A percentile compares a stretch with the other conserved stretches of the same genome.
Conservation (phyloP, 129 eudicot genomes). For the Silybum marianum region DNA sequence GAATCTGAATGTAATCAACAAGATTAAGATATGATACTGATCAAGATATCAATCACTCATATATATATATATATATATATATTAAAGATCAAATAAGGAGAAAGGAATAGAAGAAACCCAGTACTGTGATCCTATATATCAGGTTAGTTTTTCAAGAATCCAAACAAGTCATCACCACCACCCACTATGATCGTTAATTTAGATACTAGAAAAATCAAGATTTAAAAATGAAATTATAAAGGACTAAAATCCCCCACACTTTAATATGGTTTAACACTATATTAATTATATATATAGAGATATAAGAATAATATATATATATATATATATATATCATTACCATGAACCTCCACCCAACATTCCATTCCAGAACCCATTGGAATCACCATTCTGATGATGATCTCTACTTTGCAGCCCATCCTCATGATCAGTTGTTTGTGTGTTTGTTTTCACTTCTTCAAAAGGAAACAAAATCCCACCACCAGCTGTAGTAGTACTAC, state of each 20-base stretch:
- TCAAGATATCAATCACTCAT: not conserved
- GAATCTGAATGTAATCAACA: not conserved
- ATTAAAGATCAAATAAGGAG: not conserved
- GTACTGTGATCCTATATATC: conserved; percentile 32
- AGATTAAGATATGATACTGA: not conserved
- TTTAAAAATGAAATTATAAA: conserved; percentile 20
- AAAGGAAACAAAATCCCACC: conserved; percentile 72
- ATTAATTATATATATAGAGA: conserved; percentile 1
- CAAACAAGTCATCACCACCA: conserved; percentile 36
- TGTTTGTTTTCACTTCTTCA: conserved; percentile 70
- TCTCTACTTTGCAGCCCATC: conserved; percentile 37
- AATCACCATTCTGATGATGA: conserved; percentile 45
- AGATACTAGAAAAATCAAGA: conserved; percentile 26
- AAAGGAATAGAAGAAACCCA: conserved; percentile 16
- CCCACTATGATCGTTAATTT: conserved; percentile 27
- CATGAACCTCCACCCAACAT: conserved; percentile 81
- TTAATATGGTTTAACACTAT: conserved; percentile 8
- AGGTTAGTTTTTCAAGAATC: conserved; percentile 45
- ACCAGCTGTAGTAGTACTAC: conserved; percentile 21
- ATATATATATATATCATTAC: conserved; percentile 36
- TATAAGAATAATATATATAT: not conserved
- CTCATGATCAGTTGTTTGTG: conserved; percentile 22
- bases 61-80: not conserved
- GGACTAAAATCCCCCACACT: conserved; percentile 18
- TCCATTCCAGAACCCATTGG: conserved; percentile 76